These are phyloP conservation scores for Pichia terricola DNA, from an alignment of 1,139 yeast species.

Conservation along the genomic window DNA sequence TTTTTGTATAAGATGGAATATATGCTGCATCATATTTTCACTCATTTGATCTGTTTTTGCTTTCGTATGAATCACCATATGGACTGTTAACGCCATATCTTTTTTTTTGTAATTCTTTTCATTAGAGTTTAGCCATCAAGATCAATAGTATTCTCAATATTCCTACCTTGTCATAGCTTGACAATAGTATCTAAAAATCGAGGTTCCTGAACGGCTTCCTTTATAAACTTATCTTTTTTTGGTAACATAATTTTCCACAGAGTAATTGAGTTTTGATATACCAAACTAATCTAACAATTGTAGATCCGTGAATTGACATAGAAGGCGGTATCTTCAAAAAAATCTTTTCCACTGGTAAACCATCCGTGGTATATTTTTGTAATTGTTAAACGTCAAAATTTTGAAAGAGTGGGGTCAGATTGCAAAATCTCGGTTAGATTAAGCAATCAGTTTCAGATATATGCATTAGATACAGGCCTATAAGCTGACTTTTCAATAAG, in stretches of 20 bases:
- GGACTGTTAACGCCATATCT: not conserved
- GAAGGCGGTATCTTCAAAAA: not conserved
- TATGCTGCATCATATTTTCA: not conserved
- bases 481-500: not conserved
- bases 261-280: not conserved
- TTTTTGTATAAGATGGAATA: not conserved
- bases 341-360: not conserved
- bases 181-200: not conserved
- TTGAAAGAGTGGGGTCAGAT: not conserved
- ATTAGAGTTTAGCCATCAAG: not conserved
- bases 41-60: not conserved
- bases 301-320: not conserved
- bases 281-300: constrained; percentile 1
- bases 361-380: not conserved
- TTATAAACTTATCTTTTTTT: not conserved
- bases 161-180: not conserved
- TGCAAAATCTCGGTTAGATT: not conserved
- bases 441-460: not conserved
- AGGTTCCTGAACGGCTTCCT: not conserved
- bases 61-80: not conserved
- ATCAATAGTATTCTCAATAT: not conserved
- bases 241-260: not conserved
- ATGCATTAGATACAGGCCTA: not conserved
- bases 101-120: not conserved
- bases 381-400: not conserved